A percentile compares a stretch with the other conserved stretches of the same genome.
phyloP scores from a whole-genome alignment of 2,329 filamentous ascomycete genomes.

The Xylariomycetidae sp. region DNA sequence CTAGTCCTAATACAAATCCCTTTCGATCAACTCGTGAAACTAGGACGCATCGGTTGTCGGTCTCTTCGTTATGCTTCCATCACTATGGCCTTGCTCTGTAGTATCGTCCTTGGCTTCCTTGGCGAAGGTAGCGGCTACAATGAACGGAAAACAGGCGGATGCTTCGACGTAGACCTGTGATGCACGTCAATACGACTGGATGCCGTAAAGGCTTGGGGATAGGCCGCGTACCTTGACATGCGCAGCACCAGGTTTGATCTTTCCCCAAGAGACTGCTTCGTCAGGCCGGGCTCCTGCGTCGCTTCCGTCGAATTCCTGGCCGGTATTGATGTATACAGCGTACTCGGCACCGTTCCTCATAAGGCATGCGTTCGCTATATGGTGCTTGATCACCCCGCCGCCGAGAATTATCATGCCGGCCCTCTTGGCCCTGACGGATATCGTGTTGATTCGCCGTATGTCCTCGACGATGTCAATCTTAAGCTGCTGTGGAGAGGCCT shows the following conservation, averaged over 20 bases:
- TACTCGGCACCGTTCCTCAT: constrained; percentile 98
- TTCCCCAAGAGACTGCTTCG: constrained; percentile 97
- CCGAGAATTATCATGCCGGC: constrained; percentile 95
- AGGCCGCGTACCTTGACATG: constrained; percentile 69
- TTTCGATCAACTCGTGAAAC: too few species aligned
- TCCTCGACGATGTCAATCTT: constrained; percentile 90
- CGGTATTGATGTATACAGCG: constrained; percentile 96
- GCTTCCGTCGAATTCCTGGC: constrained; percentile 94
- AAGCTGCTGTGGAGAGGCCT: constrained; percentile 73
- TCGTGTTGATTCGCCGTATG: constrained; percentile 86
- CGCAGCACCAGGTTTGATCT: constrained; percentile 85
- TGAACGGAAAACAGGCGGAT: constrained; percentile 59
- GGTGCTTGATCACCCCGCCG: constrained; percentile 93
- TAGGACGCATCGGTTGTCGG: too few species aligned
- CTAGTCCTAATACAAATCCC: too few species aligned
- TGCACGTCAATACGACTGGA: constrained; percentile 7
- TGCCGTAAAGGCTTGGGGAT: background rate
- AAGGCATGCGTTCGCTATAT: constrained; percentile 94
- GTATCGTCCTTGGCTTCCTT: constrained; percentile 35
- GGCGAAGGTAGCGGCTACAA: constrained; percentile 62
- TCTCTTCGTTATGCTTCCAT: background rate
- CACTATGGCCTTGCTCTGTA: background rate
- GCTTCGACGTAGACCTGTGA: constrained; percentile 57
- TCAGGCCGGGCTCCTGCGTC: constrained; percentile 93
- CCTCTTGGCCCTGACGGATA: constrained; percentile 79